Evolutionary conservation across 2,329 filamentous ascomycete species (phyloP).

Genomic region (Alternaria sp.): DNA sequence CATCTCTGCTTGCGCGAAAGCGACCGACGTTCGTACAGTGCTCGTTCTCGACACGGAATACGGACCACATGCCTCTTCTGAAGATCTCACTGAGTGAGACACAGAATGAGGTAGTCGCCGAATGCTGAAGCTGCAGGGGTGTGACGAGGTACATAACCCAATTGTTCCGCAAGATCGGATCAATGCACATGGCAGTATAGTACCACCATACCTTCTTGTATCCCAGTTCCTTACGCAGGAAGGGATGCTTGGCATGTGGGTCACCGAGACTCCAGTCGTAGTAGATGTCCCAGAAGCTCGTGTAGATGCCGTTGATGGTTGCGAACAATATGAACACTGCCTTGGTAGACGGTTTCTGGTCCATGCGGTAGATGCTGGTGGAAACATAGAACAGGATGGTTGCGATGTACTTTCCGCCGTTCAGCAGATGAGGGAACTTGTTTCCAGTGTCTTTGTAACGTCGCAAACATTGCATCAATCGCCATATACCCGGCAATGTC

Average conservation of each 20-base stretch:
- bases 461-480: conserved; percentile 85
- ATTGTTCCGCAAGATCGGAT: conserved; percentile 86
- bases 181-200: conserved; percentile 81
- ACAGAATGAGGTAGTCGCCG: conserved; percentile 78
- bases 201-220: conserved; percentile 83
- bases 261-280: conserved; percentile 98
- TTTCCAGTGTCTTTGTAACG: conserved; percentile 88
- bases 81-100: conserved; percentile 79
- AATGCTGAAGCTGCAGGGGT: conserved; percentile 79
- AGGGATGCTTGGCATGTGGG: conserved; percentile 67
- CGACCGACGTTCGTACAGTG: conserved; percentile 83
- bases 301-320: conserved; percentile 81
- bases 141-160: conserved; percentile 96
- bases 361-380: conserved; percentile 82
- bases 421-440: conserved; percentile 89
- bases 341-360: conserved; percentile 63
- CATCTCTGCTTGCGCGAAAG: conserved; percentile 87
- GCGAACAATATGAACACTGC: conserved; percentile 82
- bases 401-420: conserved; percentile 88
- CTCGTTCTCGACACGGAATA: conserved; percentile 96
- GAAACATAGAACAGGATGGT: conserved; percentile 81
- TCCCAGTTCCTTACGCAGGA: conserved; percentile 74
- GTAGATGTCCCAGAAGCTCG: conserved; percentile 87
- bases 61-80: conserved; percentile 87
- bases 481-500: conserved; percentile 85